A percentile compares a stretch with the other conserved stretches of the same genome.
phyloP scores from a whole-genome alignment of 2,329 filamentous ascomycete genomes.

The Stenocarpella maydis region DNA sequence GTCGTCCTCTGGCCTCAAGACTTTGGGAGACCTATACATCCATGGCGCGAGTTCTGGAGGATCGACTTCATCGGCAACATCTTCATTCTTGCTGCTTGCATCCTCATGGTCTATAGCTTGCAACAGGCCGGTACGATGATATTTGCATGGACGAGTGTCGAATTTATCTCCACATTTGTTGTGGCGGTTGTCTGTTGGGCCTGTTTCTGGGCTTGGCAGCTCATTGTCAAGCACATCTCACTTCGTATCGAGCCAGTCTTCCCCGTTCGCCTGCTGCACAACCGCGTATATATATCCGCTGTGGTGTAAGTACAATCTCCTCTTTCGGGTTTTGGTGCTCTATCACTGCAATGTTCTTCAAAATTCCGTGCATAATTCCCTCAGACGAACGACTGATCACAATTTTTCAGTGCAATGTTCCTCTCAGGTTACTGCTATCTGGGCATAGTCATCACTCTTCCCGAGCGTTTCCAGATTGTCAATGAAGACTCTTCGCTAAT shows the following conservation, averaged over 20 bases:
- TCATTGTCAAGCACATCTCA: slow-evolving; percentile 49
- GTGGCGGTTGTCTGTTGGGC: slow-evolving; percentile 58
- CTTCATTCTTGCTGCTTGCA: slow-evolving; percentile 59
- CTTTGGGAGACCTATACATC: slow-evolving; percentile 47
- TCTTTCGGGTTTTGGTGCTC: not conserved
- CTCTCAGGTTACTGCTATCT: slow-evolving; percentile 67
- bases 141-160: slow-evolving; percentile 59
- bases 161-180: slow-evolving; percentile 58
- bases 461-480: slow-evolving; percentile 68
- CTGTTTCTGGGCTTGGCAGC: slow-evolving; percentile 61
- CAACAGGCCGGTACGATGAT: slow-evolving; percentile 64
- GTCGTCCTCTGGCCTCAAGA: slow-evolving; percentile 54
- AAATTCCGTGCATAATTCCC: no score
- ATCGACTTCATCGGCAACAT: slow-evolving; percentile 63
- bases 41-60: slow-evolving; percentile 52
- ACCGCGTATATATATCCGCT: slow-evolving; percentile 59
- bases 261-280: slow-evolving; percentile 56
- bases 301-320: slow-evolving; percentile 53
- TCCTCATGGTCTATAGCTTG: slow-evolving; percentile 63
- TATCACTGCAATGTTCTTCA: not conserved
- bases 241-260: slow-evolving; percentile 62
- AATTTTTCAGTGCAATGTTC: slow-evolving; percentile 57
- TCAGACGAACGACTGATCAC: slow-evolving; percentile 4
- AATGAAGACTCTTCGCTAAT: slow-evolving; percentile 60
- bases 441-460: slow-evolving; percentile 64